These are phyloP conservation scores for Jatropha multifida DNA, from an alignment of 441 rosid species.

Conservation along the genomic window DNA sequence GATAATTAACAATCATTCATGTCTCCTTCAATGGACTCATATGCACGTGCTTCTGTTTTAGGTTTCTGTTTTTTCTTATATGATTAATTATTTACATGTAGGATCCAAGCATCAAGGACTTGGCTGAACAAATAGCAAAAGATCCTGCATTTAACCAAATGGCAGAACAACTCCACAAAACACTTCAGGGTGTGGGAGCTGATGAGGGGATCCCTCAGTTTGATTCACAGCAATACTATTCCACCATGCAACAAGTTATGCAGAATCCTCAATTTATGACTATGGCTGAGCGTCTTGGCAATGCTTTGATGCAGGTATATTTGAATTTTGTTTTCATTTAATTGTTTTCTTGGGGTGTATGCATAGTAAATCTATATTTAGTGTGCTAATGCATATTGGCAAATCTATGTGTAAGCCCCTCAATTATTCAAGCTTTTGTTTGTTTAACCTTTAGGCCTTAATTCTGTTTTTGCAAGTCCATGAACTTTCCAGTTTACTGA, in stretches of 20 bases:
- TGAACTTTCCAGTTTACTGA: background rate
- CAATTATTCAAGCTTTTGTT: too few species aligned
- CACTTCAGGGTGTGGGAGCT: slow-evolving; percentile 53
- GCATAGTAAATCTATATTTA: background rate
- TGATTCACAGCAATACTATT: slow-evolving; percentile 70
- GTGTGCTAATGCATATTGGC: background rate
- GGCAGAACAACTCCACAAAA: slow-evolving; percentile 95
- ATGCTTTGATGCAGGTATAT: slow-evolving; percentile 82
- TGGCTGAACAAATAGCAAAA: slow-evolving; percentile 91
- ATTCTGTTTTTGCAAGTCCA: background rate
- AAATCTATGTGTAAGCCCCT: background rate
- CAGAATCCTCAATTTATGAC: slow-evolving; percentile 85
- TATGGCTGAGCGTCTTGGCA: slow-evolving; percentile 96
- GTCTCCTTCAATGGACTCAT: background rate
- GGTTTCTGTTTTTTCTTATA: background rate
- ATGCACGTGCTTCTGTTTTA: background rate
- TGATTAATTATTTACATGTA: slow-evolving; percentile 25
- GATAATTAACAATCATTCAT: background rate
- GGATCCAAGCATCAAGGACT: slow-evolving; percentile 94
- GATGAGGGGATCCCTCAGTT: slow-evolving; percentile 70
- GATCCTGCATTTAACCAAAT: slow-evolving; percentile 94
- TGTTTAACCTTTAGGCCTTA: background rate
- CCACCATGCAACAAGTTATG: slow-evolving; percentile 95
- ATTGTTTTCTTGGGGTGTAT: background rate
- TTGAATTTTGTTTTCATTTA: background rate